A percentile compares a stretch with the other conserved stretches of the same genome.
These are phyloP conservation scores for Earliella scabrosa DNA, from an alignment of 1,284 basidiomycete genomes.

Conservation along the genomic window DNA sequence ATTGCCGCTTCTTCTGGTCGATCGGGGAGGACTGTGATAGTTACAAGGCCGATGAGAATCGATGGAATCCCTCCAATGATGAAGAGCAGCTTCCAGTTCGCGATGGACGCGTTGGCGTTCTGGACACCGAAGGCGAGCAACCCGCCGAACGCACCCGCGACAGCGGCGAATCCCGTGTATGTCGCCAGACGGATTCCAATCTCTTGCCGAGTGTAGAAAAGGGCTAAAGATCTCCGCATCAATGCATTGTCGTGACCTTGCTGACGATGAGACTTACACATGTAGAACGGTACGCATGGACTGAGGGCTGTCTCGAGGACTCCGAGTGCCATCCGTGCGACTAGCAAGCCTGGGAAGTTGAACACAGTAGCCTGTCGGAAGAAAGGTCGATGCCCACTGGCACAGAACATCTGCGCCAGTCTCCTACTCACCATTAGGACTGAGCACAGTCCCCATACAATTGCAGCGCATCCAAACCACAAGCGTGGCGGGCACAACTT, in stretches of 20 bases:
- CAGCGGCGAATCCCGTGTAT: conserved; percentile 82
- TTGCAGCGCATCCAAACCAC: conserved; percentile 68
- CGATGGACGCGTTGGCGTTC: conserved; percentile 51
- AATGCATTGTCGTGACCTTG: too few species aligned
- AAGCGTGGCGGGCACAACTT: conserved; percentile 69
- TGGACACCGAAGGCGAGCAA: conserved; percentile 75
- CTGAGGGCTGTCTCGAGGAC: conserved; percentile 77
- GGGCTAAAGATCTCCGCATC: conserved; percentile 57
- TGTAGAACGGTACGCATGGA: conserved; percentile 76
- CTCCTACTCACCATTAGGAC: conserved; percentile 68
- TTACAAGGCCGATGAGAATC: conserved; percentile 69
- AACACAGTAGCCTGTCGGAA: conserved; percentile 55
- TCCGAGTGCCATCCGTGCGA: conserved; percentile 63
- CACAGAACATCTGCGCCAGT: background rate
- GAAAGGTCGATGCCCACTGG: too few species aligned
- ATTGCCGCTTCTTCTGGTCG: conserved; percentile 78
- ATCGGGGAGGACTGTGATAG: conserved; percentile 72
- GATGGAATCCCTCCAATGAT: conserved; percentile 79
- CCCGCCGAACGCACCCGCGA: conserved; percentile 80
- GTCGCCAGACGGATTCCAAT: conserved; percentile 73
- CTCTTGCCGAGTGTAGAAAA: conserved; percentile 77
- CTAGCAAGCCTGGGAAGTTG: conserved; percentile 60
- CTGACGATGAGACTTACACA: too few species aligned
- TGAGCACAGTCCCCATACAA: conserved; percentile 76
- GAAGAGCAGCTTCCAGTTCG: conserved; percentile 74